Conservation (phyloP, 768 basidiomycete species). For the Ephemerocybe angulata region DNA sequence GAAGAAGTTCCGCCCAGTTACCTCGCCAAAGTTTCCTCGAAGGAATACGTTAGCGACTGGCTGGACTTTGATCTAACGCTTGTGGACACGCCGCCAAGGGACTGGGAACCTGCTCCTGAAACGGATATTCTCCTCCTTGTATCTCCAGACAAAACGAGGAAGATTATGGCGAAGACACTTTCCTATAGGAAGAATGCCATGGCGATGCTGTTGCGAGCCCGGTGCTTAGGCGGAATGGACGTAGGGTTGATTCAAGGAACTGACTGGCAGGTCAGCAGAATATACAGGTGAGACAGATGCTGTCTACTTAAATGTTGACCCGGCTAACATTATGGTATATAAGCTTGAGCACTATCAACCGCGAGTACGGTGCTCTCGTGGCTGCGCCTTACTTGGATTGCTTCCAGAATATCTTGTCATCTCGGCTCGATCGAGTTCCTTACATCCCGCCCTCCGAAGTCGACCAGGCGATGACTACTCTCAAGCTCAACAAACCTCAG, state of each 20-base stretch:
- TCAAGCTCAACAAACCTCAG: constrained; percentile 89
- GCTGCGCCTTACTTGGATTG: constrained; percentile 82
- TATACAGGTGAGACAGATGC: constrained; percentile 59
- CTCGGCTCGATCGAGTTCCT: constrained; percentile 50
- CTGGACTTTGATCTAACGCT: constrained; percentile 73
- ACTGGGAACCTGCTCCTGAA: constrained; percentile 69
- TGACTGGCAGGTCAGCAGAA: constrained; percentile 72
- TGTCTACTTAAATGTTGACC: neutral
- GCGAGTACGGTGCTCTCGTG: constrained; percentile 87
- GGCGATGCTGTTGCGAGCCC: constrained; percentile 56
- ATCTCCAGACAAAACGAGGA: constrained; percentile 49
- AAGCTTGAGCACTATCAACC: constrained; percentile 86
- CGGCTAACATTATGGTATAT: neutral
- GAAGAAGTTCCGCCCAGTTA: constrained; percentile 55
- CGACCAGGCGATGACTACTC: constrained; percentile 59
- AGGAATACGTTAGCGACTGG: constrained; percentile 77
- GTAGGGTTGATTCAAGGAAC: constrained; percentile 62
- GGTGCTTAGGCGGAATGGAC: constrained; percentile 49
- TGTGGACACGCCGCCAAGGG: constrained; percentile 52
- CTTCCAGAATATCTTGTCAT: constrained; percentile 63
- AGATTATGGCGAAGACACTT: constrained; percentile 64
- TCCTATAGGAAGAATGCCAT: constrained; percentile 31
- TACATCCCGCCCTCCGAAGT: constrained; percentile 50
- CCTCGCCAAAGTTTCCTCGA: constrained; percentile 61
- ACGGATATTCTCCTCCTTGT: constrained; percentile 82